phyloP scores from a whole-genome alignment of 202 grass and related monocot species.

The Hordeum pubiflorum region DNA sequence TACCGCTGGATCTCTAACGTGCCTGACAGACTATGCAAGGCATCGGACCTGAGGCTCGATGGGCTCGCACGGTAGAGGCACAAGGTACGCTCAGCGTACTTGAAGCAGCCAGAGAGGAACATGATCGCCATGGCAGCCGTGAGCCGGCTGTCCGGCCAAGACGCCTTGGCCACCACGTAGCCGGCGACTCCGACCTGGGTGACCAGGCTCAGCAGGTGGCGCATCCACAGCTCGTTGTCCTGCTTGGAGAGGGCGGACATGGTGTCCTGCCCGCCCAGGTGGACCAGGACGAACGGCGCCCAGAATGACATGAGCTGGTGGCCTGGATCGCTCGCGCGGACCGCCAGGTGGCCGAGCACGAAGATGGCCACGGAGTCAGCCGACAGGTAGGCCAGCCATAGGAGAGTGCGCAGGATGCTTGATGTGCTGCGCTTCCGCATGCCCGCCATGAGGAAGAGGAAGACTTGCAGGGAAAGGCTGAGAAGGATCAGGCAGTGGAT shows the following conservation, averaged over 20 bases:
- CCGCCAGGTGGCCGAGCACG: not conserved
- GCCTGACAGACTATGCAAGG: too few species aligned
- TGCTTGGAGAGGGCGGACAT: not conserved
- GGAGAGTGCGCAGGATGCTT: too few species aligned
- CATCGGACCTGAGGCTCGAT: too few species aligned
- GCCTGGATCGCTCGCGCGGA: not conserved
- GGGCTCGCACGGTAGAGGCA: not conserved
- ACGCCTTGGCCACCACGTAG: not conserved
- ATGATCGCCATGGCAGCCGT: not conserved
- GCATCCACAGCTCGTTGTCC: not conserved
- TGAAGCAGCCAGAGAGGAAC: not conserved
- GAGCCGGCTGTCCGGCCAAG: not conserved
- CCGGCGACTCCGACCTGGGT: not conserved
- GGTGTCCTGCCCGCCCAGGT: not conserved
- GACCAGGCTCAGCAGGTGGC: too few species aligned
- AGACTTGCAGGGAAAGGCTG: too few species aligned
- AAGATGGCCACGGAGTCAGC: not conserved
- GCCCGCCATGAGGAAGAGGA: too few species aligned
- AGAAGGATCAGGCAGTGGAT: too few species aligned
- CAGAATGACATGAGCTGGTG: not conserved
- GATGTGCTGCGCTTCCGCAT: too few species aligned
- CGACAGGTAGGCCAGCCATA: not conserved
- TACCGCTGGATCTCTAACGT: constrained; percentile 4
- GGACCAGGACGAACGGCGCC: not conserved
- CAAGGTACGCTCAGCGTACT: not conserved